These are phyloP conservation scores for Exophiala alcalophila DNA, from an alignment of 2,329 filamentous ascomycete species.

Conservation along the genomic window DNA sequence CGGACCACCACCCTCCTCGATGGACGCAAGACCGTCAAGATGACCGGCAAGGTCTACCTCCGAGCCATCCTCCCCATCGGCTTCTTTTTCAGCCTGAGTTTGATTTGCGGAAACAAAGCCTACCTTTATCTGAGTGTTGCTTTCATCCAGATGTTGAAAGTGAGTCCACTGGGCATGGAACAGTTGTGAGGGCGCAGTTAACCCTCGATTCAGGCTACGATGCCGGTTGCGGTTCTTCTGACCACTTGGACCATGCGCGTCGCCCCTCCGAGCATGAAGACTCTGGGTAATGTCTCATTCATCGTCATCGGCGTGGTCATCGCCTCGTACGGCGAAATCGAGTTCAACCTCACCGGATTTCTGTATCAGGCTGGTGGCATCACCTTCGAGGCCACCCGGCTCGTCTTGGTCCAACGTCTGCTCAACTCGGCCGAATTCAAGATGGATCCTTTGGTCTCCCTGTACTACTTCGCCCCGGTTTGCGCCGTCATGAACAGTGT, in stretches of 20 bases:
- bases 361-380: slow-evolving; percentile 71
- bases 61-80: slow-evolving; percentile 93
- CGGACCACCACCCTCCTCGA: slow-evolving; percentile 87
- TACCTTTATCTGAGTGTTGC: slow-evolving; percentile 94
- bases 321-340: slow-evolving; percentile 91
- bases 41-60: slow-evolving; percentile 91
- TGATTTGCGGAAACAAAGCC: slow-evolving; percentile 94
- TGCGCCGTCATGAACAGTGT: slow-evolving; percentile 77
- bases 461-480: slow-evolving; percentile 86
- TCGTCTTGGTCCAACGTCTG: slow-evolving; percentile 82
- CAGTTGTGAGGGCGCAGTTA: slow-evolving; percentile 26
- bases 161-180: slow-evolving; percentile 47
- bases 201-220: slow-evolving; percentile 69
- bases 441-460: slow-evolving; percentile 83
- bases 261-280: slow-evolving; percentile 76
- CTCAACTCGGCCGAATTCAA: slow-evolving; percentile 74
- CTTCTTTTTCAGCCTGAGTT: slow-evolving; percentile 88
- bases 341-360: slow-evolving; percentile 63
- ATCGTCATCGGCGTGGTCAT: slow-evolving; percentile 95
- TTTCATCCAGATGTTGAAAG: slow-evolving; percentile 99
- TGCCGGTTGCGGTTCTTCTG: slow-evolving; percentile 86
- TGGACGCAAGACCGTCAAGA: slow-evolving; percentile 92
- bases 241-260: slow-evolving; percentile 86
- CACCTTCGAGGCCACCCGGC: slow-evolving; percentile 73
- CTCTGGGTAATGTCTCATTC: slow-evolving; percentile 86